Percentiles rank a stretch among this genome's conserved stretches.
Conservation (phyloP, 2,329 filamentous ascomycete genomes). For the Orbilia ellipsospora region DNA sequence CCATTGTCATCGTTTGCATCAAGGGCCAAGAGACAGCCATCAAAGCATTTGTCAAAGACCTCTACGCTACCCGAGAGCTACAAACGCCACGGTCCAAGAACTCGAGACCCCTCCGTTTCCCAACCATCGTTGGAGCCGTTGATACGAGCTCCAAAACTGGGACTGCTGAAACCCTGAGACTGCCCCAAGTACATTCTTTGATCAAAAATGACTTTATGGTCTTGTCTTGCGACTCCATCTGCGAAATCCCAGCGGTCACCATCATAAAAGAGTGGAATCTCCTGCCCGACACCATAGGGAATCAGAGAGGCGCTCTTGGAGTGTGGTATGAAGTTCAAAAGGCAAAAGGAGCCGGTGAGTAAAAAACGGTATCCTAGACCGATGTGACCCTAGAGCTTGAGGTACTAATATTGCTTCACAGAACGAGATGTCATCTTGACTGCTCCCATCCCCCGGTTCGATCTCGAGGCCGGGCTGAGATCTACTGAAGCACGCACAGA, state of each 20-base stretch:
- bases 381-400: neutral
- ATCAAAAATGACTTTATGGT: constrained; percentile 89
- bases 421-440: constrained; percentile 39
- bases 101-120: constrained; percentile 38
- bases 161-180: constrained; percentile 85
- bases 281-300: constrained; percentile 31
- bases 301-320: constrained; percentile 74
- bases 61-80: constrained; percentile 44
- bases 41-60: constrained; percentile 35
- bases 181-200: constrained; percentile 81
- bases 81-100: constrained; percentile 44
- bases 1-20: constrained; percentile 57
- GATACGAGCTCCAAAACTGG: constrained; percentile 64
- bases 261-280: constrained; percentile 90
- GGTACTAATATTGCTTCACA: neutral
- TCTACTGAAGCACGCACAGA: constrained; percentile 31
- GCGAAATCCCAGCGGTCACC: constrained; percentile 83
- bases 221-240: constrained; percentile 91
- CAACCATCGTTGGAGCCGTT: constrained; percentile 62
- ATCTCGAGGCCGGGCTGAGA: constrained; percentile 74
- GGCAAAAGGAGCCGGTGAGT: constrained; percentile 70
- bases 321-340: constrained; percentile 92
- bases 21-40: constrained; percentile 50
- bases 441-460: constrained; percentile 39
- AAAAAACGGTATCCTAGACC: neutral